phyloP scores from a whole-genome alignment of 306 rosid genomes.

The Macrotyloma uniflorum region DNA sequence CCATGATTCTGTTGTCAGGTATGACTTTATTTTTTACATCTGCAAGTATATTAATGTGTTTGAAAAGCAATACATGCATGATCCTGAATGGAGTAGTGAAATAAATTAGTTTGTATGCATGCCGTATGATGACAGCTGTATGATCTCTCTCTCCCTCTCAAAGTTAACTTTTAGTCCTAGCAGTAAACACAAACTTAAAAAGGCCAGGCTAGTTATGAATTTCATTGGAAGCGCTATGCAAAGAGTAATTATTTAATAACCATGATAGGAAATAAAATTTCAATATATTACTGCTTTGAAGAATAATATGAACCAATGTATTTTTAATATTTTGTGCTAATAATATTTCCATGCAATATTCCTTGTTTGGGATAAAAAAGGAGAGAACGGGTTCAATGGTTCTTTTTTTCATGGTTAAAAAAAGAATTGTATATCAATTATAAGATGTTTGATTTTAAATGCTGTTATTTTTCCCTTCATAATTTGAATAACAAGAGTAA shows the following conservation, averaged over 20 bases:
- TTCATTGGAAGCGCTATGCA: not conserved
- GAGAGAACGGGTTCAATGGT: not conserved
- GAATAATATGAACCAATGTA: not conserved
- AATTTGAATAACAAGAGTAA: not conserved
- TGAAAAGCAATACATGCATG: conserved; percentile 1
- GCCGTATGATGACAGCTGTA: not conserved
- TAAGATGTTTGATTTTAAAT: not conserved
- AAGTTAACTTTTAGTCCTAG: not conserved
- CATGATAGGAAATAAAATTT: not conserved
- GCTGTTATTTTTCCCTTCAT: not conserved
- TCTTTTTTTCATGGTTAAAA: not conserved
- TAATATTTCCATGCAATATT: not conserved
- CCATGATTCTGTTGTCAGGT: conserved; percentile 49
- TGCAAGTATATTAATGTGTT: conserved; percentile 3
- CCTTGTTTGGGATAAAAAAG: not conserved
- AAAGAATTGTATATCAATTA: not conserved
- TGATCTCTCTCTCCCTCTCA: not conserved
- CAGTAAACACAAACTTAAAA: not conserved
- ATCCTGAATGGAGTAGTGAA: not conserved
- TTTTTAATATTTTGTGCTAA: not conserved
- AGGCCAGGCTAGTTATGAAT: not conserved
- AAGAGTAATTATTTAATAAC: not conserved
- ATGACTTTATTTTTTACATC: conserved; percentile 36
- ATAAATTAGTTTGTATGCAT: not conserved
- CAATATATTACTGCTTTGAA: not conserved